Percentiles rank a stretch among this genome's conserved stretches.
Evolutionary conservation across 192 early-diverging fungal genomes (phyloP).

Genomic region (Backusella morwellensis): DNA sequence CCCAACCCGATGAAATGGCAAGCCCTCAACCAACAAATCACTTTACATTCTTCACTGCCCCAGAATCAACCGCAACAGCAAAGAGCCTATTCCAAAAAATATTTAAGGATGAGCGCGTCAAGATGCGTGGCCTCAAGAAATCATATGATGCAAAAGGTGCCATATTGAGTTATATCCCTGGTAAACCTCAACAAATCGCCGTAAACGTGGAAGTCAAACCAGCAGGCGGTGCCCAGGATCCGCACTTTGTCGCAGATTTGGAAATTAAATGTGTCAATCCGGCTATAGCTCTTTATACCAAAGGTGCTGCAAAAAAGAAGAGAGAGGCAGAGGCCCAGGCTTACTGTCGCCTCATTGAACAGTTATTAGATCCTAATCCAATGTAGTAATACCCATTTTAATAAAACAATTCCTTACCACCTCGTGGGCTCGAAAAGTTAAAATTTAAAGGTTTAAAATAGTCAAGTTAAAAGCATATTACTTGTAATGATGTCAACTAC

Average conservation of each 20-base stretch:
- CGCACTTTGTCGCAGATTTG: neutral
- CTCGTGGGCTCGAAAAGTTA: neutral
- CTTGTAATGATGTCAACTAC: too few species aligned
- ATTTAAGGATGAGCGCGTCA: neutral
- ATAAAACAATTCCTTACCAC: neutral
- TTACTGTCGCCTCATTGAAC: neutral
- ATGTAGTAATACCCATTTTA: neutral
- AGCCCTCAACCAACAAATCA: neutral
- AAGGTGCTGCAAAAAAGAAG: neutral
- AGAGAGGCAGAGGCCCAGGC: neutral
- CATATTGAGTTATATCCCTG: neutral
- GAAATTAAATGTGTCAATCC: neutral
- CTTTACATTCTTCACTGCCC: neutral
- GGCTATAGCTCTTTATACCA: neutral
- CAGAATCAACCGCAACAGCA: neutral
- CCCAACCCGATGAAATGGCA: neutral
- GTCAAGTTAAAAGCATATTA: too few species aligned
- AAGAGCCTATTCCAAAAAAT: neutral
- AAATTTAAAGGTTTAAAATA: too few species aligned
- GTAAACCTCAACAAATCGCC: neutral
- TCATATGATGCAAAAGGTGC: conserved; percentile 5
- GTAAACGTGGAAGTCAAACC: neutral
- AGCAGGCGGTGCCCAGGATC: conserved; percentile 1
- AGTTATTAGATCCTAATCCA: neutral
- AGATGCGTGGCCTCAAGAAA: neutral